These are phyloP conservation scores for Aegilops tauschii DNA, from an alignment of 176 grass and related monocot genomes.

Conservation along the genomic window DNA sequence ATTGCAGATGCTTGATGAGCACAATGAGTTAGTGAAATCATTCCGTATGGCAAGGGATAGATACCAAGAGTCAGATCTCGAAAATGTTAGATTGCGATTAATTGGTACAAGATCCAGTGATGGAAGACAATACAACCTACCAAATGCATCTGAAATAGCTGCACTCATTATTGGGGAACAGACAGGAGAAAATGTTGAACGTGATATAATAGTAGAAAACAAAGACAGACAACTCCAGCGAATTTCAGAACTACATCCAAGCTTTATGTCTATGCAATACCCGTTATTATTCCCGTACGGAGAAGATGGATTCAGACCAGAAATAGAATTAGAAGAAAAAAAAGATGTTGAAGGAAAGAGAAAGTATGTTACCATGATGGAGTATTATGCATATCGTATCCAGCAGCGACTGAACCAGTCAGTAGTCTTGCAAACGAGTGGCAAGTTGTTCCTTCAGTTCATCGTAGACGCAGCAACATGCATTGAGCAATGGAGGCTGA, in stretches of 20 bases:
- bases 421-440: not conserved
- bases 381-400: slow-evolving; percentile 29
- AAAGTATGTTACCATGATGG: slow-evolving; percentile 23
- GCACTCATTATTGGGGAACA: not conserved
- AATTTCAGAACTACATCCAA: slow-evolving; percentile 21
- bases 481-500: not conserved
- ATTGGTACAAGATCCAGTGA: not conserved
- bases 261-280: slow-evolving; percentile 37
- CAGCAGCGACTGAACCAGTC: not conserved
- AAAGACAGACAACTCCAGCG: not conserved
- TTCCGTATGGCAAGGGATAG: slow-evolving; percentile 28
- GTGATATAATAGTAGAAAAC: slow-evolving; percentile 25
- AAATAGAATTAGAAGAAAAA: not conserved
- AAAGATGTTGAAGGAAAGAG: not conserved
- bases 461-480: not conserved
- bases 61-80: not conserved
- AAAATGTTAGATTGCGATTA: not conserved
- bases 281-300: not conserved
- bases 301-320: not conserved
- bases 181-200: not conserved
- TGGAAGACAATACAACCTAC: slow-evolving; percentile 15
- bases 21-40: slow-evolving; percentile 19
- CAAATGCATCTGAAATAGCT: not conserved
- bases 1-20: slow-evolving; percentile 22
- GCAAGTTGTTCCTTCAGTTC: not conserved